phyloP scores from a whole-genome alignment of 164 flowering plant species.

The Magnolia officinalis region DNA sequence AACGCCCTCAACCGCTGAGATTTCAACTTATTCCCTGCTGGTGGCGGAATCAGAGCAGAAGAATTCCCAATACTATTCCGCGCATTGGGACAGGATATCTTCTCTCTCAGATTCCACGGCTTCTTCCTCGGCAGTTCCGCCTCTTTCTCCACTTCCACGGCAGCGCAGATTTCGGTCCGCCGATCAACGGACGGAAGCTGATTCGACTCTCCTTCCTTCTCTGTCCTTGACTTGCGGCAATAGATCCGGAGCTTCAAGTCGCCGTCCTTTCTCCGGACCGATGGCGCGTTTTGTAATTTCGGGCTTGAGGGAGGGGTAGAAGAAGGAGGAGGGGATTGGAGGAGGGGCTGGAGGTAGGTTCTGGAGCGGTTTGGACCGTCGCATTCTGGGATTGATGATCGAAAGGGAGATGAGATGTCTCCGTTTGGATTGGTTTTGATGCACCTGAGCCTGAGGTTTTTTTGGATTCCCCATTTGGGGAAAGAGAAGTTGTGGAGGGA shows the following conservation, averaged over 20 bases:
- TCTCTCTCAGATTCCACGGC: conserved; percentile 72
- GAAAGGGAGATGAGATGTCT: not conserved
- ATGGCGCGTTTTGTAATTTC: not conserved
- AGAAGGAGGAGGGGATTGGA: too few relatives aligned
- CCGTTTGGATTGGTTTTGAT: too few relatives aligned
- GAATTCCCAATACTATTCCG: conserved; percentile 18
- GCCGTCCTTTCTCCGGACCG: too few relatives aligned
- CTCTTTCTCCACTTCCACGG: not conserved
- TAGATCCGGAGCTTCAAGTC: too few relatives aligned
- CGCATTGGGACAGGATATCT: conserved; percentile 45
- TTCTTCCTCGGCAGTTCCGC: conserved; percentile 15
- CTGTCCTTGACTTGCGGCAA: too few relatives aligned
- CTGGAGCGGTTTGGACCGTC: not conserved
- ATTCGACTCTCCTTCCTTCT: too few relatives aligned
- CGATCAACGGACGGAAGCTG: conserved; percentile 5
- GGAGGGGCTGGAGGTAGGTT: too few relatives aligned
- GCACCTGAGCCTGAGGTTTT: not conserved
- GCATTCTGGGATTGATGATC: not conserved
- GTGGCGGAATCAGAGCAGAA: conserved; percentile 13
- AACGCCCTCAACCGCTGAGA: conserved; percentile 19
- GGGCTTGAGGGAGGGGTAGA: not conserved
- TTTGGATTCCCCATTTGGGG: not conserved
- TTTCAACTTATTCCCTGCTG: conserved; percentile 23
- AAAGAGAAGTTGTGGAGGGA: not conserved
- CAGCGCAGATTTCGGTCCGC: not conserved